phyloP scores from a whole-genome alignment of 1,284 basidiomycete species.

The Microbotryum saponariae region DNA sequence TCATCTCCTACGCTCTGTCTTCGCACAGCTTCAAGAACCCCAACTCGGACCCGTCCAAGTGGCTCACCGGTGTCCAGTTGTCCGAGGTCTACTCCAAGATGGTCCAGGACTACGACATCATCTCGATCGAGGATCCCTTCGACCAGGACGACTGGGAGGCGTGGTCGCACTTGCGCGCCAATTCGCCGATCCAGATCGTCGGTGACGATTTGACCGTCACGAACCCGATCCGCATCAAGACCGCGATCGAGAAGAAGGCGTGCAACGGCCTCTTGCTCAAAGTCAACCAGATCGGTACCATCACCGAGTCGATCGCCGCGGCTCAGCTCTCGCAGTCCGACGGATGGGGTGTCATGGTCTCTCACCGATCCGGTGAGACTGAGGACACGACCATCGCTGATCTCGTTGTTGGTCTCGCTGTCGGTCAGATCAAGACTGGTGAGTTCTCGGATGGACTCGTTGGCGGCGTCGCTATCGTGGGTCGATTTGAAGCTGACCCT shows the following conservation, averaged over 20 bases:
- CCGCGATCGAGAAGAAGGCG: conserved; percentile 98
- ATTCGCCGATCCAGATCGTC: conserved; percentile 74
- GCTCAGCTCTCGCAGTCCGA: conserved; percentile 94
- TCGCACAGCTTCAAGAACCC: conserved; percentile 68
- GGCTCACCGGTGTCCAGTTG: conserved; percentile 87
- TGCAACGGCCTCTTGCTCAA: conserved; percentile 99
- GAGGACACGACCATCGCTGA: conserved; percentile 83
- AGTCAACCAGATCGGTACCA: conserved; percentile 98
- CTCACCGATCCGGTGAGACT: conserved; percentile 89
- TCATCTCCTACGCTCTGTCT: too few species aligned
- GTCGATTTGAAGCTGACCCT: background rate
- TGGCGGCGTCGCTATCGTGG: background rate
- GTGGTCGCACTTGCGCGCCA: conserved; percentile 83
- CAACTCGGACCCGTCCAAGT: conserved; percentile 91
- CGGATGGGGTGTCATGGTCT: conserved; percentile 99
- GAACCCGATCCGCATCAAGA: conserved; percentile 96
- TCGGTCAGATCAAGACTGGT: conserved; percentile 97
- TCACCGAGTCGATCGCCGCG: conserved; percentile 97
- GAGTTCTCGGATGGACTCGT: conserved; percentile 68
- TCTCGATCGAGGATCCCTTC: conserved; percentile 98
- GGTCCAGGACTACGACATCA: conserved; percentile 86
- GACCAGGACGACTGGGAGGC: conserved; percentile 88
- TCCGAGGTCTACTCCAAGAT: conserved; percentile 85
- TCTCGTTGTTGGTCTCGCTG: conserved; percentile 86
- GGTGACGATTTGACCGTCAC: conserved; percentile 98